Percentiles rank a stretch among this genome's conserved stretches.
Evolutionary conservation across 441 rosid genomes (phyloP).

Genomic region (Adansonia madagascariensis): DNA sequence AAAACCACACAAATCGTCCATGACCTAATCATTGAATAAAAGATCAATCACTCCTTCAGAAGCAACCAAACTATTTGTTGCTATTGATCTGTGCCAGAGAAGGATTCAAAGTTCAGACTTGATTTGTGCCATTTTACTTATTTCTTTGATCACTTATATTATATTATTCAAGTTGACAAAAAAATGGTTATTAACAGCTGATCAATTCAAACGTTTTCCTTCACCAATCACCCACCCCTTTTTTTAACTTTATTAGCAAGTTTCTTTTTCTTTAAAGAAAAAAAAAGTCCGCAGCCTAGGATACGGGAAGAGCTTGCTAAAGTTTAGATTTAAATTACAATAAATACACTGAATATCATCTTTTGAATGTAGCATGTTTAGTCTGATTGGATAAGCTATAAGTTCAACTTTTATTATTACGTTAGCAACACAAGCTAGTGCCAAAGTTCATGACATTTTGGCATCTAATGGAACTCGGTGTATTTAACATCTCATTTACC

Average conservation of each 20-base stretch:
- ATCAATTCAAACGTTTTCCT: not conserved
- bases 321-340: no score
- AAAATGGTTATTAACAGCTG: not conserved
- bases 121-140: not conserved
- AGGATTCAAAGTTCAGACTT: not conserved
- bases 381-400: no score
- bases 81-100: not conserved
- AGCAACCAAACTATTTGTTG: not conserved
- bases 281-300: no score
- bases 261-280: not conserved
- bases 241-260: not conserved
- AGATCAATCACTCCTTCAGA: not conserved
- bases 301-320: no score
- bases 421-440: no score
- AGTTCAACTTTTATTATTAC: no score
- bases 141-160: not conserved
- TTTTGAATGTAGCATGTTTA: no score
- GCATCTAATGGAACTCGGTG: no score
- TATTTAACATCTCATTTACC: no score
- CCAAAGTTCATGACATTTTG: no score
- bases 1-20: not conserved
- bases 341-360: no score
- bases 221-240: not conserved
- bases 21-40: not conserved
- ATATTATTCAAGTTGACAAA: not conserved